Evolutionary conservation across 2,329 filamentous ascomycete genomes (phyloP), one percentile per base, ranked within the genome.

Genomic region (Didymella glomerata): DNA sequence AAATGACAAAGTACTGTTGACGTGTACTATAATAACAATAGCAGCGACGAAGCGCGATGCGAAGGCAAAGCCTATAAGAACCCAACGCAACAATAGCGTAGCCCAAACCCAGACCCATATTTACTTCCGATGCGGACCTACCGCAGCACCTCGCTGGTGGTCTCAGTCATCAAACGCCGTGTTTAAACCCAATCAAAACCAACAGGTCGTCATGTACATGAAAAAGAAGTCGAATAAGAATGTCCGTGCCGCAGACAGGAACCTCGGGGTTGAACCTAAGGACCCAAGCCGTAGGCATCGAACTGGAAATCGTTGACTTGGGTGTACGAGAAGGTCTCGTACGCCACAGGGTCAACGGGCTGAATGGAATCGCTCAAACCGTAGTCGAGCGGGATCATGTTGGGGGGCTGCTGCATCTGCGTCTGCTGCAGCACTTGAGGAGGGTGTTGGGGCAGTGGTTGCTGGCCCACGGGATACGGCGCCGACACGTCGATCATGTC

Each of bases 281-380:
- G 32, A n/a, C 44, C 28, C 45, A 47, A 18, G 13, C 38, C n/a
- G 25, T 59, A 60, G 8, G 70, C 68, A 36, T 73, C 72, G 58
- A 74, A 74, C 45, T 72, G 62, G 27, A 73, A 74, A 32, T 55
- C 64, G 54, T 51, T 64, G 46, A 61, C 54, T n/a, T 67, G 57
- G 38, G 48, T 59, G 38, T 70, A 68, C 27, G 56, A 36, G 40
- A 69, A 72, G 11, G 61, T 53, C 27, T 61, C 61, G 48, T 63
- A 63, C 59, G 63, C 63, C 51, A 69, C 61, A 2, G 54, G 44
- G 16, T 71, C 66, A 60, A 54, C 58, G 13, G 65, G 59, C 57
- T 66, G 63, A 54, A 72, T 68, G 34, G 49, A 60, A 58, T 69
- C 61, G 50, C 63, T 61, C 9, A 59, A 28, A 10, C 56, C 56